These are phyloP conservation scores for Martensiomyces pterosporus DNA, from an alignment of 192 early-diverging fungal genomes.

Conservation along the genomic window DNA sequence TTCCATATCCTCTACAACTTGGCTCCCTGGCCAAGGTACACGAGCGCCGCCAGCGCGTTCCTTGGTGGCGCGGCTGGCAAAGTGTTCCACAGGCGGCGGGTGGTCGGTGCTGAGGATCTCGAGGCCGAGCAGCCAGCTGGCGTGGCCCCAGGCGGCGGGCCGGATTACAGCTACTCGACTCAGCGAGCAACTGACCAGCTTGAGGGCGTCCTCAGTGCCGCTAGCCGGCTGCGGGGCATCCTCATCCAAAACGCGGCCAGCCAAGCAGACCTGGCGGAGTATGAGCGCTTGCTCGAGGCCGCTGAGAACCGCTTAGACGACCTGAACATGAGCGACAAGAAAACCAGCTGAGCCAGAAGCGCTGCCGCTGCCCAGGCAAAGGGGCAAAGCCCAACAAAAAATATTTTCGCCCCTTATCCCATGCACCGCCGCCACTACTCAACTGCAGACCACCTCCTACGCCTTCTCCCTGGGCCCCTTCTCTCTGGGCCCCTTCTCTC, in stretches of 20 bases:
- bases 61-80: conserved; percentile 11
- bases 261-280: conserved; percentile 26
- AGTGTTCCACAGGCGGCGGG: conserved; percentile 2
- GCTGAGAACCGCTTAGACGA: conserved; percentile 24
- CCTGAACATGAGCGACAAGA: conserved; percentile 15
- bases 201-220: conserved; percentile 22
- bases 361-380: no score
- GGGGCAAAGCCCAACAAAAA: no score
- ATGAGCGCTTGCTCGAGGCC: conserved; percentile 30
- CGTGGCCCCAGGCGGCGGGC: neutral
- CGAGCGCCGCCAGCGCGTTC: conserved; percentile 12
- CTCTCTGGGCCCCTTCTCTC: neutral
- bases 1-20: conserved; percentile 43
- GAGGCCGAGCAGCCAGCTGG: conserved; percentile 5
- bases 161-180: conserved; percentile 5
- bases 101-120: neutral
- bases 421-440: no score
- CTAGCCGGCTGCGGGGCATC: conserved; percentile 19
- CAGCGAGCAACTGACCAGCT: conserved; percentile 15
- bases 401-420: no score
- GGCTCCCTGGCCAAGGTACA: conserved; percentile 37
- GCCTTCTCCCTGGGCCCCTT: neutral
- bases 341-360: no score
- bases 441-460: neutral
- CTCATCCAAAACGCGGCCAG: conserved; percentile 23